Base-by-base conservation (phyloP, 2,329 filamentous ascomycete genomes). In the Salinomyces thailandicus region DNA sequence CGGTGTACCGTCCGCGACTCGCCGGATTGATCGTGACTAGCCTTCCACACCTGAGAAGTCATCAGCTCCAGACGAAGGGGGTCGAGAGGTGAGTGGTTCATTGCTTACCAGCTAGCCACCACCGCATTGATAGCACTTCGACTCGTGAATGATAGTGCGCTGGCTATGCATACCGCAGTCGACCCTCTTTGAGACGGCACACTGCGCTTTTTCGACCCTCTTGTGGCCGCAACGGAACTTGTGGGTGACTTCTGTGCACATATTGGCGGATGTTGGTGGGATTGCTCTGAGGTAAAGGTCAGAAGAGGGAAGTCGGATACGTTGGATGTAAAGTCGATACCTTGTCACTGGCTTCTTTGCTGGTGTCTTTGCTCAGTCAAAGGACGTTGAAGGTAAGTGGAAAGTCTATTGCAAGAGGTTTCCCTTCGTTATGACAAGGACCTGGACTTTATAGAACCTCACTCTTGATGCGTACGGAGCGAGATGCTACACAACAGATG, bases 211-310 rank as follows among this genome's bases (percentile, higher is more conserved):
- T 39, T 66, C 62, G 32, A 54, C 49, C 26, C 58, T 54, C 40
- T 58, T 55, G 50, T 68, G 65, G 47, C 62, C 63, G 52, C 66
- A 69, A 8, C 32, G 42, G 52, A 68, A 69, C 36, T 54, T 51
- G 56, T 68, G 65, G 46, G 65, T 58, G 45, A 68, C 58, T 50
- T 63, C 57, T 39, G 59, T 65, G 53, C 66, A 69, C 64, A 68
- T 68, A 27, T 30, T 50, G 37, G 39, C 26, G 15, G 9, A 22
- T n/a, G n/a, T 34, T 4, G 16, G 22, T 26, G 22, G 22, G n/a
- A 26, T 8, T 9, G 3, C 22, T 4, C 4, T 26, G 2, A 26
- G n/a, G n/a, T 4, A 4, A 26, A n/a, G n/a, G 4, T 26, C 4
- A 26, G 22, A 8, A 26, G n/a, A n/a, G 22, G 22, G n/a, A 26